phyloP scores from a whole-genome alignment of 1,284 basidiomycete species.

The Fomitopsis palustris region DNA sequence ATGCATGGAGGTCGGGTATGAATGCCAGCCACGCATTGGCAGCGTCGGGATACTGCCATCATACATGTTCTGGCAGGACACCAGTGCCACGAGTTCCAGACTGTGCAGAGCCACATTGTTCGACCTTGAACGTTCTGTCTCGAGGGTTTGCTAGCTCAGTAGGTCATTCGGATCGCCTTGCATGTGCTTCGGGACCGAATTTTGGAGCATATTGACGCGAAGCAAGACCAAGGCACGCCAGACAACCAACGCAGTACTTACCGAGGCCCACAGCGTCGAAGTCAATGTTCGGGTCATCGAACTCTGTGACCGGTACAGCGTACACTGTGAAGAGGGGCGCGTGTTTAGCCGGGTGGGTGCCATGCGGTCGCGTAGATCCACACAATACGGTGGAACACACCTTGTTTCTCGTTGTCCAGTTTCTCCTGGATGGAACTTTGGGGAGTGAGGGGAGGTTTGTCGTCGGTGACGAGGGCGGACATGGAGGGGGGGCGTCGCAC shows the following conservation, averaged over 20 bases:
- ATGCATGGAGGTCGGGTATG: too few species aligned
- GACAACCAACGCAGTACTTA: conserved; percentile 8
- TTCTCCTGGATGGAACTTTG: conserved; percentile 28
- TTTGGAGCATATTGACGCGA: too few species aligned
- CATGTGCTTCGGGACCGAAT: too few species aligned
- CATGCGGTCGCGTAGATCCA: background rate
- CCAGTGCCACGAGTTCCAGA: too few species aligned
- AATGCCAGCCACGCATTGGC: too few species aligned
- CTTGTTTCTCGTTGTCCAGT: conserved; percentile 20
- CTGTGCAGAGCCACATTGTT: too few species aligned
- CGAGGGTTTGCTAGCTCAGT: too few species aligned
- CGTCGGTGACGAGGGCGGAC: conserved; percentile 24
- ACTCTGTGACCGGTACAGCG: conserved; percentile 31
- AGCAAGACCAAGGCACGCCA: too few species aligned
- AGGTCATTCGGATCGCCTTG: too few species aligned
- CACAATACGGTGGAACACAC: conserved; percentile 6
- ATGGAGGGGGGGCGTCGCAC: conserved; percentile 21
- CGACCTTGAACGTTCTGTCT: too few species aligned
- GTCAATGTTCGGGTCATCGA: conserved; percentile 68
- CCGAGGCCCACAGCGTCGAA: conserved; percentile 32
- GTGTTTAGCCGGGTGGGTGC: background rate
- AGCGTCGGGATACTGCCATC: too few species aligned
- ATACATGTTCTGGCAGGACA: too few species aligned
- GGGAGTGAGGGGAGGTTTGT: conserved; percentile 13
- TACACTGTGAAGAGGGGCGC: background rate